Conservation (phyloP, 208 protist genomes). For the Acanthamoeba rhysodes region DNA sequence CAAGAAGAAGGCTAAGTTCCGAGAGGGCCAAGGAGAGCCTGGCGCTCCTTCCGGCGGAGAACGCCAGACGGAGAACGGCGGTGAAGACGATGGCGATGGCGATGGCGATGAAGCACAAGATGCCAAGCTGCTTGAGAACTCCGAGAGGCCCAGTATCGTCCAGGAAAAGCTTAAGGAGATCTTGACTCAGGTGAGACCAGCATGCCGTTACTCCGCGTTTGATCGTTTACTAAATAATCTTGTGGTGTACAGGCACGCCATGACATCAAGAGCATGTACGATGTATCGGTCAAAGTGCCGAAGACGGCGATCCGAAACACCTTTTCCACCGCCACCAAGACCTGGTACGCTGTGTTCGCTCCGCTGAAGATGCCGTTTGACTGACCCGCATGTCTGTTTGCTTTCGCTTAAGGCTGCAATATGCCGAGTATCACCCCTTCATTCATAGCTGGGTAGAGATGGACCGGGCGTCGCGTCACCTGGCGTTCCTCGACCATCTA, state of each 20-base stretch:
- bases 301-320: constrained; percentile 12
- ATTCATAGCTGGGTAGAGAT: constrained; percentile 44
- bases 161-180: constrained; percentile 21
- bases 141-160: background rate
- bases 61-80: background rate
- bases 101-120: background rate
- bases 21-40: background rate
- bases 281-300: background rate
- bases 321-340: constrained; percentile 17
- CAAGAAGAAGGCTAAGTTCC: constrained; percentile 21
- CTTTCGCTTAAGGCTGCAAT: background rate
- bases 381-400: no score
- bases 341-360: background rate
- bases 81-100: background rate
- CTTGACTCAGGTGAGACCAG: background rate
- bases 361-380: background rate
- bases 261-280: constrained; percentile 27
- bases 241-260: background rate
- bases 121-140: background rate
- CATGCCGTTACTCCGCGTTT: background rate
- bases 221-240: background rate
- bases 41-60: background rate
- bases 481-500: constrained; percentile 35
- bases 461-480: constrained; percentile 32
- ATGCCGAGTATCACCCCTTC: constrained; percentile 47